Percentiles rank a stretch among this genome's conserved stretches.
These are phyloP conservation scores for Kondoa malvinella DNA, from an alignment of 768 basidiomycete genomes.

Conservation along the genomic window DNA sequence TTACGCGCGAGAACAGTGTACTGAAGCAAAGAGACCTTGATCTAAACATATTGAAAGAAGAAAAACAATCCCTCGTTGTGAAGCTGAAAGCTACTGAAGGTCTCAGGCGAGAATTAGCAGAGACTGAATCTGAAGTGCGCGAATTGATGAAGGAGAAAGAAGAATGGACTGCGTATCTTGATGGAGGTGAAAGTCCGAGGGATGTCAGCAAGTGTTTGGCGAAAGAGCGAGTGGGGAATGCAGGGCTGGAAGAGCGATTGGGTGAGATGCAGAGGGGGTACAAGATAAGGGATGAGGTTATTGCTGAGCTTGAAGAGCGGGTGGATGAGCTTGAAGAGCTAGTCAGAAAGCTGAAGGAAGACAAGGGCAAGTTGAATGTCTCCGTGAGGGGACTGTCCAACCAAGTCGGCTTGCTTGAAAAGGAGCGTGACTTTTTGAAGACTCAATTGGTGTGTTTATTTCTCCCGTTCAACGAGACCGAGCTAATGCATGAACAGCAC, in stretches of 20 bases:
- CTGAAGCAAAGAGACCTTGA: conserved; percentile 23
- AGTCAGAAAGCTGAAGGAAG: neutral
- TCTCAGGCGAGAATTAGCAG: conserved; percentile 14
- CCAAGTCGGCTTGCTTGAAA: conserved; percentile 13
- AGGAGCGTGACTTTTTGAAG: conserved; percentile 23
- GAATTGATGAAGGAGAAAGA: conserved; percentile 21
- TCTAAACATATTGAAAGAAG: conserved; percentile 25
- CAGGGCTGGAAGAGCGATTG: conserved; percentile 21
- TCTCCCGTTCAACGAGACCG: neutral
- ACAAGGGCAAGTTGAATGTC: neutral
- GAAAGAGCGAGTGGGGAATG: conserved; percentile 22
- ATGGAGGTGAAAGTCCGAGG: conserved; percentile 9
- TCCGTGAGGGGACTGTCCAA: neutral
- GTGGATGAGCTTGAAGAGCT: conserved; percentile 13
- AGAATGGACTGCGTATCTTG: conserved; percentile 19
- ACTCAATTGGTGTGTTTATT: conserved; percentile 17
- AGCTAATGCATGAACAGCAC: conserved; percentile 7
- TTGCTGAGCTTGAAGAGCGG: conserved; percentile 21
- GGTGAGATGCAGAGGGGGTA: conserved; percentile 20
- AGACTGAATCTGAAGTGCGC: conserved; percentile 16
- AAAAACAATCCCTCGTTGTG: conserved; percentile 23
- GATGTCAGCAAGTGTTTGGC: conserved; percentile 25
- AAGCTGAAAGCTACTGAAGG: conserved; percentile 20
- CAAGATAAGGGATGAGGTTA: conserved; percentile 20
- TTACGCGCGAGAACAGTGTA: conserved; percentile 22